Percentiles rank a stretch among this genome's conserved stretches.
These are phyloP conservation scores for Globisporangium barbulae DNA, from an alignment of 352 stramenopile species.

Conservation along the genomic window DNA sequence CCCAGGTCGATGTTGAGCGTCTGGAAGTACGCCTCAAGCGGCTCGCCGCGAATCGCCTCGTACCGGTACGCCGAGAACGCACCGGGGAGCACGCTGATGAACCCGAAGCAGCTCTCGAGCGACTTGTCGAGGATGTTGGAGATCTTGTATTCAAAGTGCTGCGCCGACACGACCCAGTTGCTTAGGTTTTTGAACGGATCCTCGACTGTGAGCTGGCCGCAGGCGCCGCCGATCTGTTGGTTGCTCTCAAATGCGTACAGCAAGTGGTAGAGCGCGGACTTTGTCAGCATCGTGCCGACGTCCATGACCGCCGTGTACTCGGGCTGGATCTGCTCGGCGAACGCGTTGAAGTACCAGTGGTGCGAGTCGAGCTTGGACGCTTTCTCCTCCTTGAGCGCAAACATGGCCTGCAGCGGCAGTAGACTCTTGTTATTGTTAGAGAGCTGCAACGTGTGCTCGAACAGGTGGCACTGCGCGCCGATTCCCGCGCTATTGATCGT, in stretches of 20 bases:
- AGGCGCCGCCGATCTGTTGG: conserved; percentile 75
- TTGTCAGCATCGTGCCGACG: conserved; percentile 81
- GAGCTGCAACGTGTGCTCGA: conserved; percentile 83
- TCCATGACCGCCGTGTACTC: conserved; percentile 85
- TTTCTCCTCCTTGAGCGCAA: conserved; percentile 82
- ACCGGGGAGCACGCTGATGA: conserved; percentile 83
- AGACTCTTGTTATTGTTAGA: conserved; percentile 65
- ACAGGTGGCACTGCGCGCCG: conserved; percentile 77
- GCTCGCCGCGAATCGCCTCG: conserved; percentile 73
- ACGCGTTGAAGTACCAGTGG: conserved; percentile 83
- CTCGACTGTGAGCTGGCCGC: conserved; percentile 78
- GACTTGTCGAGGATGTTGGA: conserved; percentile 88
- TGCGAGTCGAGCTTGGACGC: conserved; percentile 84
- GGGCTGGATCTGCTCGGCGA: conserved; percentile 79
- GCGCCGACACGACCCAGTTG: conserved; percentile 85
- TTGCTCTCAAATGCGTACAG: conserved; percentile 78
- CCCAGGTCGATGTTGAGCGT: conserved; percentile 78
- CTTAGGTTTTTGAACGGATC: conserved; percentile 80
- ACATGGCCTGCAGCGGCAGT: conserved; percentile 71
- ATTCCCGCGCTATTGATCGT: conserved; percentile 86
- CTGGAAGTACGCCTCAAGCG: conserved; percentile 84
- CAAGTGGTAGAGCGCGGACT: conserved; percentile 73
- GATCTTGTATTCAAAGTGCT: conserved; percentile 91
- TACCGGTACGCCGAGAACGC: conserved; percentile 86
- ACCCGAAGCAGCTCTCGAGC: conserved; percentile 83